Conservation (phyloP, 2,329 filamentous ascomycete genomes). For the Polychaeton citri region DNA sequence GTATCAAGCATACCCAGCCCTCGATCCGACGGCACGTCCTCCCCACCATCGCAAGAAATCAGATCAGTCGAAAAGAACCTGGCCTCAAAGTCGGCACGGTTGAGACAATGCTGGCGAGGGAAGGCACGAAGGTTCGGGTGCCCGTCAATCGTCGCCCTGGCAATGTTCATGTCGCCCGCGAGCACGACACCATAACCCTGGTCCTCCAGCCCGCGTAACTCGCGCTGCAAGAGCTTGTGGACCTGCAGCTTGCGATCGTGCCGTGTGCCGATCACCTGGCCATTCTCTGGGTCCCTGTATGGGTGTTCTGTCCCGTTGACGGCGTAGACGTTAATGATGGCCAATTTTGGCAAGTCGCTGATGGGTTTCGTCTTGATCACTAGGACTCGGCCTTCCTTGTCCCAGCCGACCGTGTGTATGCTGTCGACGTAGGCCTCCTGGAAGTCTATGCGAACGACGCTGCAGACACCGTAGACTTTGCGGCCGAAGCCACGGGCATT, state of each 20-base stretch:
- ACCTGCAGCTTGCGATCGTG: slow-evolving; percentile 40
- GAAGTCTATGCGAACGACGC: slow-evolving; percentile 35
- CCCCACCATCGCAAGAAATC: neutral
- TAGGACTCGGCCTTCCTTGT: slow-evolving; percentile 38
- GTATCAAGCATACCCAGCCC: slow-evolving; percentile 30
- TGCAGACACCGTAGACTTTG: slow-evolving; percentile 40
- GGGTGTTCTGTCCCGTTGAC: slow-evolving; percentile 38
- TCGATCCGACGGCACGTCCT: neutral
- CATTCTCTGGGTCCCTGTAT: slow-evolving; percentile 33
- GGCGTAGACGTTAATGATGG: slow-evolving; percentile 36
- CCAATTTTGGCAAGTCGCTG: slow-evolving; percentile 20
- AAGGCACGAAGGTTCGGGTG: slow-evolving; percentile 33
- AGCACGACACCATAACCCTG: slow-evolving; percentile 33
- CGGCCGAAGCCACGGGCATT: slow-evolving; percentile 39
- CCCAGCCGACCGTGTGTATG: slow-evolving; percentile 35
- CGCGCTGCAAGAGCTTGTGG: slow-evolving; percentile 32
- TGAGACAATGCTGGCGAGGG: slow-evolving; percentile 35
- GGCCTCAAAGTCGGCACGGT: slow-evolving; percentile 37
- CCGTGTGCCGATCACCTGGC: slow-evolving; percentile 30
- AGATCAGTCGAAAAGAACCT: slow-evolving; percentile 29
- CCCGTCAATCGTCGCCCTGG: slow-evolving; percentile 30
- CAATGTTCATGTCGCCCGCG: slow-evolving; percentile 41
- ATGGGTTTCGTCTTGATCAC: slow-evolving; percentile 27
- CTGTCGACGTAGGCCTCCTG: slow-evolving; percentile 11
- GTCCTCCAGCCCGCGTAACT: slow-evolving; percentile 29